Evolutionary conservation across 768 basidiomycete species (phyloP).

Genomic region (Tylopilus plumbeoviolaceoides): DNA sequence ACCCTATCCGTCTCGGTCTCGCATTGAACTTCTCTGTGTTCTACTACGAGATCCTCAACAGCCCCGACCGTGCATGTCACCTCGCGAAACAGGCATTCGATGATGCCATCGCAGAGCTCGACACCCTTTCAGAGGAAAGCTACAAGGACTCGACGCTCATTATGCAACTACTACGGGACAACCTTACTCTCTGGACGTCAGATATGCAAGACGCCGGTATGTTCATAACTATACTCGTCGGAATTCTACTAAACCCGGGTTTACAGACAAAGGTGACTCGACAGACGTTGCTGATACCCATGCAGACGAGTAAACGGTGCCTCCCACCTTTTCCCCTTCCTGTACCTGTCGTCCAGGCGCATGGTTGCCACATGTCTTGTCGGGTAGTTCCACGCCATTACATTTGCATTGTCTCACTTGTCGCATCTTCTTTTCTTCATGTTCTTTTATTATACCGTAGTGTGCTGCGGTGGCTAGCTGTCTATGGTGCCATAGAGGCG

Average conservation of each 20-base stretch:
- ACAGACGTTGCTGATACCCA: slow-evolving; percentile 68
- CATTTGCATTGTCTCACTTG: slow-evolving; percentile 31
- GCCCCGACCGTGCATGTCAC: slow-evolving; percentile 96
- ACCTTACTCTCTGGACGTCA: slow-evolving; percentile 96
- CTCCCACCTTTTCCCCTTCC: slow-evolving; percentile 10
- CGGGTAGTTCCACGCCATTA: slow-evolving; percentile 24
- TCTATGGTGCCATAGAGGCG: slow-evolving; percentile 30
- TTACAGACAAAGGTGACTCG: slow-evolving; percentile 63
- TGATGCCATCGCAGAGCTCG: slow-evolving; percentile 97
- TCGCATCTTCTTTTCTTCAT: slow-evolving; percentile 34
- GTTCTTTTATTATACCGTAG: slow-evolving; percentile 35
- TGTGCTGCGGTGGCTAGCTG: slow-evolving; percentile 29
- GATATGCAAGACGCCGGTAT: slow-evolving; percentile 92
- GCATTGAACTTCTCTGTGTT: slow-evolving; percentile 99
- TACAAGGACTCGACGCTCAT: slow-evolving; percentile 99
- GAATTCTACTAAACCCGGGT: slow-evolving; percentile 9
- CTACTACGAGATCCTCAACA: slow-evolving; percentile 99
- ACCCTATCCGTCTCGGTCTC: slow-evolving; percentile 97
- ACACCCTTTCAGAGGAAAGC: slow-evolving; percentile 96
- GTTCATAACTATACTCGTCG: slow-evolving; percentile 32
- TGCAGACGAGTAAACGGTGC: slow-evolving; percentile 56
- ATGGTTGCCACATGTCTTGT: slow-evolving; percentile 9
- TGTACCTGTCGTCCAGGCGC: slow-evolving; percentile 15
- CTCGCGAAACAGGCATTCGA: slow-evolving; percentile 99
- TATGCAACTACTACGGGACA: slow-evolving; percentile 95